A percentile compares a stretch with the other conserved stretches of the same genome.
Conservation (phyloP, 2,329 filamentous ascomycete species). For the Colletotrichum trifolii region DNA sequence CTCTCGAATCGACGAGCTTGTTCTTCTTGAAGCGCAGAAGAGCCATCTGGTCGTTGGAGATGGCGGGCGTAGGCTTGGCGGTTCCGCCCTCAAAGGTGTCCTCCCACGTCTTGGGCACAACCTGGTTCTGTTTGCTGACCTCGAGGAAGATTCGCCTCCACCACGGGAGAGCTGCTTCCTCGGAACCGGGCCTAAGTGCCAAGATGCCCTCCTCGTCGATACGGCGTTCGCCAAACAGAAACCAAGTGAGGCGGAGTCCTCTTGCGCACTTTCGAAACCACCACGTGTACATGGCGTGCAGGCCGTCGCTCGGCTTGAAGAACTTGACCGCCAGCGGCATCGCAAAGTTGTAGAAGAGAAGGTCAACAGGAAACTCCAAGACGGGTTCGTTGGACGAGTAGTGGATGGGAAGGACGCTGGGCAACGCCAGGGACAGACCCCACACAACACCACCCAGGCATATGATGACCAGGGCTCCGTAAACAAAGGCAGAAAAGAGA, state of each 20-base stretch:
- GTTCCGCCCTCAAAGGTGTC: slow-evolving; percentile 63
- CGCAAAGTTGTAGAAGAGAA: slow-evolving; percentile 96
- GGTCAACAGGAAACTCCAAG: slow-evolving; percentile 91
- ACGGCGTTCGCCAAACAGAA: slow-evolving; percentile 87
- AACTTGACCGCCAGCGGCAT: slow-evolving; percentile 88
- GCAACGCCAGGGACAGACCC: slow-evolving; percentile 78
- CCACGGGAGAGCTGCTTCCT: slow-evolving; percentile 46
- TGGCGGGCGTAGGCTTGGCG: slow-evolving; percentile 52
- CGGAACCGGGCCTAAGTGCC: slow-evolving; percentile 53
- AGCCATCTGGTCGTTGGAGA: slow-evolving; percentile 50
- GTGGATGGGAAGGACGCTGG: slow-evolving; percentile 85
- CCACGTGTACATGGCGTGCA: slow-evolving; percentile 91
- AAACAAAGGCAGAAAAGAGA: slow-evolving; percentile 93
- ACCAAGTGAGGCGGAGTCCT: slow-evolving; percentile 84
- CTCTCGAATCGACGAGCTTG: slow-evolving; percentile 57
- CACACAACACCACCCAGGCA: slow-evolving; percentile 97
- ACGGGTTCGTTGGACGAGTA: slow-evolving; percentile 94
- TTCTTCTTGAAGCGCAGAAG: slow-evolving; percentile 53
- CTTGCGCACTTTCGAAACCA: slow-evolving; percentile 93
- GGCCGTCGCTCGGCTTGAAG: slow-evolving; percentile 84
- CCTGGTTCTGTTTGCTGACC: slow-evolving; percentile 52
- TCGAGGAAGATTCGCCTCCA: slow-evolving; percentile 60
- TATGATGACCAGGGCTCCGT: slow-evolving; percentile 90
- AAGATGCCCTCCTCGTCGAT: slow-evolving; percentile 84
- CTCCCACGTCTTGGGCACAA: slow-evolving; percentile 68